Percentiles rank a stretch among this genome's conserved stretches.
Conservation (phyloP, 768 basidiomycete species). For the Boletus reticuloceps region DNA sequence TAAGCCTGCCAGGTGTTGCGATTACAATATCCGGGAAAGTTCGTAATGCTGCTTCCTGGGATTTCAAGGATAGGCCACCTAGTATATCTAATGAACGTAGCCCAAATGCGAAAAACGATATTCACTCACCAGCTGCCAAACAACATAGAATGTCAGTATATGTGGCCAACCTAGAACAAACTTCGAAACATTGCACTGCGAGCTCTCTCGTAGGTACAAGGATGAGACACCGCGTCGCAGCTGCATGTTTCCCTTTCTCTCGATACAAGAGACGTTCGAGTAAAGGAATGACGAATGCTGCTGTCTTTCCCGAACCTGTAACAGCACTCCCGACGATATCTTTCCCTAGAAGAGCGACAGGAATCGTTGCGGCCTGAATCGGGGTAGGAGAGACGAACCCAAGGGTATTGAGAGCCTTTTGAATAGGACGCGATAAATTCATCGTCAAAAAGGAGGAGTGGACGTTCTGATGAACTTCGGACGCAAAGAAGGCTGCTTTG, state of each 20-base stretch:
- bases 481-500: constrained; percentile 88
- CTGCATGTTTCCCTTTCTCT: constrained; percentile 83
- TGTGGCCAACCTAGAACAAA: constrained; percentile 77
- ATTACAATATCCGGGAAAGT: constrained; percentile 91
- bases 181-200: constrained; percentile 93
- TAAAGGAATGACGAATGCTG: constrained; percentile 94
- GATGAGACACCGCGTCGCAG: constrained; percentile 85
- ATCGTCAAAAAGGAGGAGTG: constrained; percentile 85
- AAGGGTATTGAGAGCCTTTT: constrained; percentile 85
- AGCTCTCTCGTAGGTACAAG: constrained; percentile 95
- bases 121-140: constrained; percentile 77
- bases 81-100: constrained; percentile 6
- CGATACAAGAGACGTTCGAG: constrained; percentile 90
- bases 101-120: neutral
- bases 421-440: constrained; percentile 92
- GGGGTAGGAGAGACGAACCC: constrained; percentile 87
- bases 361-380: constrained; percentile 92
- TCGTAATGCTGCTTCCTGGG: constrained; percentile 84
- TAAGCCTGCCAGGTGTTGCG: constrained; percentile 95
- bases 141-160: constrained; percentile 91
- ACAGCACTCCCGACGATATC: constrained; percentile 96
- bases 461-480: constrained; percentile 46
- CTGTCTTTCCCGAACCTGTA: constrained; percentile 98
- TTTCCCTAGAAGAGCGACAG: constrained; percentile 90
- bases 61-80: constrained; percentile 93